Evolutionary conservation across 352 stramenopile species (phyloP), one percentile per base, ranked within the genome.

Genomic region (Phytophthora multivora): DNA sequence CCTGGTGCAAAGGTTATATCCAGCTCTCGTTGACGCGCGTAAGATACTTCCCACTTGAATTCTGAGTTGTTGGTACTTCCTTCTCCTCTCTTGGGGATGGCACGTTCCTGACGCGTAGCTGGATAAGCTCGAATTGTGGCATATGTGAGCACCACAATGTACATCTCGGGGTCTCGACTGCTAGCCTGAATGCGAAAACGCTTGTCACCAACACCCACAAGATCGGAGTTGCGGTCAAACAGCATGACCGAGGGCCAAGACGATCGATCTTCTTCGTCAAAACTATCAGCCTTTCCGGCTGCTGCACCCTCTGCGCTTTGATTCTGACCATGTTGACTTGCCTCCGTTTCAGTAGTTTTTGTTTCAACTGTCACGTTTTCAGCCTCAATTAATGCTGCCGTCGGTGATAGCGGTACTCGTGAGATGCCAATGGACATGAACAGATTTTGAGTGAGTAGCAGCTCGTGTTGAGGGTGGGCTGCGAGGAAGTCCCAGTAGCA

Each of bases 401-500:
- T 40, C 4, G 33, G 40, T 42, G 53, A 40, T 19, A 28, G 12
- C 10, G 35, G 23, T 38, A 70, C 40, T 18, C 50, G 47, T 11
- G 51, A 10, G 25, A 86, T 71, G 0, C 36, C 57, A 15, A 88
- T 51, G 0, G 78, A 79, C 6, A 66, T 73, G 47, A 93, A 89
- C 19, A 71, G 50, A 9, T 62, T 71, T 49, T 88, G 76, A 4
- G 75, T 80, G 28, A 93, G 25, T 30, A 91, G 51, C 21, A 52
- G 47, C 1, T 57, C 48, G 35, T 88, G 59, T 12, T 75, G 43
- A 1, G 46, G n/a, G 40, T 86, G 66, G 5, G 78, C 62, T 0
- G 76, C 74, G n/a, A 89, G n/a, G 43, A 91, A 93, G 39, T 93
- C 83, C 63, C 70, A 78, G 63, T 86, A 93, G 36, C 75, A 71